Conservation (phyloP, 2,329 filamentous ascomycete species). For the Cercospora sesami region DNA sequence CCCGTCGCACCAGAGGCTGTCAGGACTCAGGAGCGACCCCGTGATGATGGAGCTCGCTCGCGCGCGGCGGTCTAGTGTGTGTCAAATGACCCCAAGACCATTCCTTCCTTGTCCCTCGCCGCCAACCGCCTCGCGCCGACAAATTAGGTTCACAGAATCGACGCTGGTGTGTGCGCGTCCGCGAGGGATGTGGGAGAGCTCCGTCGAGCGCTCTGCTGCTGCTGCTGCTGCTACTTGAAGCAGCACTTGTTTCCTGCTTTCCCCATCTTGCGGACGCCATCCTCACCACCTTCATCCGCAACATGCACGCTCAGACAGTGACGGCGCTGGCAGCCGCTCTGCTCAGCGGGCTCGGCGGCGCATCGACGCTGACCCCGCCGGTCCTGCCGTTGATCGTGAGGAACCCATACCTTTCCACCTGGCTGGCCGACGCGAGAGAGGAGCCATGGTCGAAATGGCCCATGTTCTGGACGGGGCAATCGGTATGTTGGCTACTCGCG, state of each 20-base stretch:
- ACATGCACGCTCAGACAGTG: slow-evolving; percentile 27
- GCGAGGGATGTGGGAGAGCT: background rate
- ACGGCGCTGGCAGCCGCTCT: slow-evolving; percentile 30
- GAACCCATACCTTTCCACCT: slow-evolving; percentile 55
- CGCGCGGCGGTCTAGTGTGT: background rate
- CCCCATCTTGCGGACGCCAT: background rate
- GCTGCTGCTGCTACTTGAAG: background rate
- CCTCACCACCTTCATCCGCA: background rate
- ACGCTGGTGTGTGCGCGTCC: background rate
- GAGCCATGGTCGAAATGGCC: slow-evolving; percentile 82
- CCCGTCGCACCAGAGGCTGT: background rate
- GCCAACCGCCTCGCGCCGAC: background rate
- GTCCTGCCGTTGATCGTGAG: slow-evolving; percentile 54
- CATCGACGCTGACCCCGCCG: slow-evolving; percentile 57
- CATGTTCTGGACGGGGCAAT: slow-evolving; percentile 76
- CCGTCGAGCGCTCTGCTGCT: background rate
- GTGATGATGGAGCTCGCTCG: background rate
- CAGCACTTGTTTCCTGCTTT: background rate
- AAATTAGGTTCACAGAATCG: background rate
- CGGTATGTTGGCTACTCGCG: slow-evolving; percentile 44
- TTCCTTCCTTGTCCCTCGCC: background rate
- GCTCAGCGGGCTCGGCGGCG: slow-evolving; percentile 37
- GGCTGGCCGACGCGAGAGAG: slow-evolving; percentile 66
- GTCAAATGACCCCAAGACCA: background rate
- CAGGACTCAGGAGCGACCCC: background rate